Conservation (phyloP, 106 monocot genomes). For the Allium sativum region DNA sequence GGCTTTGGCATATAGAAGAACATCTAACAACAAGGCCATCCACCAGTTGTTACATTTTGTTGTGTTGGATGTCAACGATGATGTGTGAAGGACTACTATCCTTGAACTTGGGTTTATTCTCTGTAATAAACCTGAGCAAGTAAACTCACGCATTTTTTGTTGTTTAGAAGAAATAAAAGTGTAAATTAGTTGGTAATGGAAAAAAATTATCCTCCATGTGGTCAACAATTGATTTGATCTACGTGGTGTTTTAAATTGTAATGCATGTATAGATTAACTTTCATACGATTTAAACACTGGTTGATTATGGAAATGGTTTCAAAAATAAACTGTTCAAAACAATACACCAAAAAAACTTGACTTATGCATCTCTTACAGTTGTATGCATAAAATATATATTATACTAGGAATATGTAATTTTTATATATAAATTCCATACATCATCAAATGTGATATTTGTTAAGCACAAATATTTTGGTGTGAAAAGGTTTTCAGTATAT, state of each 20-base stretch:
- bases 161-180: too few species aligned
- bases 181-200: too few species aligned
- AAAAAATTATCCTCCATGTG: too few species aligned
- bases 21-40: conserved; percentile 98
- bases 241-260: not conserved
- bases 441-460: too few species aligned
- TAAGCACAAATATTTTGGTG: too few species aligned
- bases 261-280: not conserved
- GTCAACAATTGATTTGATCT: too few species aligned
- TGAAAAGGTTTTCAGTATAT: too few species aligned
- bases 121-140: conserved; percentile 93
- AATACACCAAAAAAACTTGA: too few species aligned
- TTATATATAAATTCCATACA: too few species aligned
- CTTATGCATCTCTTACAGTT: too few species aligned
- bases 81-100: conserved; percentile 94
- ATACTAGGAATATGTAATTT: too few species aligned
- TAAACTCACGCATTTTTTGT: conserved; percentile 9
- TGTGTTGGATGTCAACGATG: conserved; percentile 98
- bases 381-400: too few species aligned
- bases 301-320: not conserved
- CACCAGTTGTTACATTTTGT: conserved; percentile 98
- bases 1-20: conserved; percentile 90
- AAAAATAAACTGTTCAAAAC: not conserved
- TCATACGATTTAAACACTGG: not conserved
- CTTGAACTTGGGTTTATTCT: conserved; percentile 92